Percentiles rank a stretch among this genome's conserved stretches.
Evolutionary conservation across 169 alveolate species (phyloP).

Genomic region (Cryptosporidium viatorum): DNA sequence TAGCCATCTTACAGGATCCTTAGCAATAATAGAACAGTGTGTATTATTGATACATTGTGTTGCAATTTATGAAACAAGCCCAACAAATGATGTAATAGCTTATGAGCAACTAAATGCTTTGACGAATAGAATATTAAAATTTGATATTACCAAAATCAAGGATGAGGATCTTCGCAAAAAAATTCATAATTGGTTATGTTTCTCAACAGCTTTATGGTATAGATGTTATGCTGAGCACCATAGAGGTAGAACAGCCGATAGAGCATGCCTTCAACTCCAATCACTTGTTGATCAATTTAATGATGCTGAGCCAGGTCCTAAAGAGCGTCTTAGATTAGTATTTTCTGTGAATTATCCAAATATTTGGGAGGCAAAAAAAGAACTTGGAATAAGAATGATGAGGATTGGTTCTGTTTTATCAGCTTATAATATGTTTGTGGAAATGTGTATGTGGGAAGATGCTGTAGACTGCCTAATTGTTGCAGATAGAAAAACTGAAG

Average conservation of each 20-base stretch:
- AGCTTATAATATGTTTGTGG: constrained; percentile 90
- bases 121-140: constrained; percentile 73
- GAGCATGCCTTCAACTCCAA: constrained; percentile 85
- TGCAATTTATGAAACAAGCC: constrained; percentile 80
- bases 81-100: constrained; percentile 83
- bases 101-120: constrained; percentile 68
- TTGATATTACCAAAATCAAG: constrained; percentile 83
- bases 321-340: constrained; percentile 79
- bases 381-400: constrained; percentile 84
- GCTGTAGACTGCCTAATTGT: constrained; percentile 89
- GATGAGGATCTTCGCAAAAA: constrained; percentile 80
- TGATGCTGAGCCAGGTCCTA: constrained; percentile 82
- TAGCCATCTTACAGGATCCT: constrained; percentile 75
- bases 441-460: constrained; percentile 90
- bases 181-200: constrained; percentile 85
- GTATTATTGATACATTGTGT: constrained; percentile 81
- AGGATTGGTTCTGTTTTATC: constrained; percentile 83
- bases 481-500: constrained; percentile 85
- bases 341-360: constrained; percentile 82
- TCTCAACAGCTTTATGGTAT: constrained; percentile 83
- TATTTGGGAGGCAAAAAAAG: constrained; percentile 81
- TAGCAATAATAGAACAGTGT: constrained; percentile 81
- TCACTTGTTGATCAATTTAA: constrained; percentile 85
- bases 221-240: constrained; percentile 84
- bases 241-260: constrained; percentile 83